Conservation (phyloP, 768 basidiomycete genomes). For the Tulasnella sp. region DNA sequence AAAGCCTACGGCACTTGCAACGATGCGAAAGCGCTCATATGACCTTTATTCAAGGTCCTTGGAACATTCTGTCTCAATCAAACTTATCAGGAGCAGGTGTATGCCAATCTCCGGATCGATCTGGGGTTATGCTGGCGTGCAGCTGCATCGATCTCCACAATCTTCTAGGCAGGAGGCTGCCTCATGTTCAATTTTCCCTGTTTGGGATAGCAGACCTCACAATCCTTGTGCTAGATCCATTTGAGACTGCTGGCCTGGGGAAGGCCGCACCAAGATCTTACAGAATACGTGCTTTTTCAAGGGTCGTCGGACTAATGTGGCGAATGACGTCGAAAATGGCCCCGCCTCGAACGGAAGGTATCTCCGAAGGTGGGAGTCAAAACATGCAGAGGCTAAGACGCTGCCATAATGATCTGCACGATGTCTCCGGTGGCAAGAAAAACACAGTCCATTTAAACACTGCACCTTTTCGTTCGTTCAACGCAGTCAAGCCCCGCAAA, state of each 20-base stretch:
- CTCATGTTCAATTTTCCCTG: conserved; percentile 16
- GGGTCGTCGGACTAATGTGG: conserved; percentile 12
- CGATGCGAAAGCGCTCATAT: conserved; percentile 6
- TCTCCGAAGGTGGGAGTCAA: conserved; percentile 10
- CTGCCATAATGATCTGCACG: conserved; percentile 15
- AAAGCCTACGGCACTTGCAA: conserved; percentile 13
- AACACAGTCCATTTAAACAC: not conserved
- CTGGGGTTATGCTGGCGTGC: conserved; percentile 5
- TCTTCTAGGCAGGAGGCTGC: conserved; percentile 3
- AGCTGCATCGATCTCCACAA: conserved; percentile 17
- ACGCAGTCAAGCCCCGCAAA: not conserved
- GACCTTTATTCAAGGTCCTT: not conserved
- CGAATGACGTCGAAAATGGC: conserved; percentile 9
- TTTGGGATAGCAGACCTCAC: conserved; percentile 13
- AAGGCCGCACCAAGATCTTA: conserved; percentile 8
- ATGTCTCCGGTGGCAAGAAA: not conserved
- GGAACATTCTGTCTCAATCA: conserved; percentile 14
- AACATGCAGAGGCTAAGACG: conserved; percentile 4
- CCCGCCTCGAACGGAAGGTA: not conserved
- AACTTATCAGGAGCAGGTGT: conserved; percentile 5
- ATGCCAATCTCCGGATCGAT: conserved; percentile 21
- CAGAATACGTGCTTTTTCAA: not conserved
- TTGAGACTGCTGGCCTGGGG: conserved; percentile 5
- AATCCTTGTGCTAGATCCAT: not conserved
- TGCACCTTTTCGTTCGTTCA: not conserved